phyloP scores from a whole-genome alignment of 345 rosid species.

The Populus nigra region DNA sequence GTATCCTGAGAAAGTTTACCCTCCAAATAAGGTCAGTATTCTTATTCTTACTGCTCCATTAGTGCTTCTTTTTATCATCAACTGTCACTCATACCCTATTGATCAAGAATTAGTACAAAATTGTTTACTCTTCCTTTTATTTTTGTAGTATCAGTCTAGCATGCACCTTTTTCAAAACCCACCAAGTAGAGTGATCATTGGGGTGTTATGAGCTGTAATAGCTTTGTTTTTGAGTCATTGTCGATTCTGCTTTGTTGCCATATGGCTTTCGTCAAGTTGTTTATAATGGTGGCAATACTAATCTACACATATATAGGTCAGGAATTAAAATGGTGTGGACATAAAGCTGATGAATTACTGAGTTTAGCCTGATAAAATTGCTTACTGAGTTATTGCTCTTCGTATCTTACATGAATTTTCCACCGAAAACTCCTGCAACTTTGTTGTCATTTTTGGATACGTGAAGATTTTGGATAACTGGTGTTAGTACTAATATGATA shows the following conservation, averaged over 20 bases:
- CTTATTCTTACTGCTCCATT: not conserved
- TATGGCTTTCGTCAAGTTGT: not conserved
- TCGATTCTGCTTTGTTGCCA: not conserved
- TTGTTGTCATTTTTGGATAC: not conserved
- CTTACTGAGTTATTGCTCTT: not conserved
- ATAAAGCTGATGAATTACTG: not conserved
- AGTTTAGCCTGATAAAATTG: not conserved
- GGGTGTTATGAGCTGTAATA: not conserved
- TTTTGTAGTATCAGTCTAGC: not conserved
- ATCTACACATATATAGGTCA: no score
- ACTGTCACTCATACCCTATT: not conserved
- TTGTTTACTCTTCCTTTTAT: not conserved
- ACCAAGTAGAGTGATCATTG: not conserved
- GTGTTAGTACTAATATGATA: not conserved
- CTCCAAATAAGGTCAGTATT: constrained; percentile 60
- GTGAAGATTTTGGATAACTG: no score
- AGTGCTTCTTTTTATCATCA: not conserved
- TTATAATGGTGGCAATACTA: not conserved
- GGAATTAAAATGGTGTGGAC: not conserved
- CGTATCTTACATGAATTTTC: not conserved
- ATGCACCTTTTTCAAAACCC: not conserved
- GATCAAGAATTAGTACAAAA: not conserved
- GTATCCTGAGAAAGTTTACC: constrained; percentile 85
- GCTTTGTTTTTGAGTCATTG: not conserved
- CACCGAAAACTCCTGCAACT: not conserved